Evolutionary conservation across 192 early-diverging fungal species (phyloP).

Genomic region (Cladochytrium replicatum): DNA sequence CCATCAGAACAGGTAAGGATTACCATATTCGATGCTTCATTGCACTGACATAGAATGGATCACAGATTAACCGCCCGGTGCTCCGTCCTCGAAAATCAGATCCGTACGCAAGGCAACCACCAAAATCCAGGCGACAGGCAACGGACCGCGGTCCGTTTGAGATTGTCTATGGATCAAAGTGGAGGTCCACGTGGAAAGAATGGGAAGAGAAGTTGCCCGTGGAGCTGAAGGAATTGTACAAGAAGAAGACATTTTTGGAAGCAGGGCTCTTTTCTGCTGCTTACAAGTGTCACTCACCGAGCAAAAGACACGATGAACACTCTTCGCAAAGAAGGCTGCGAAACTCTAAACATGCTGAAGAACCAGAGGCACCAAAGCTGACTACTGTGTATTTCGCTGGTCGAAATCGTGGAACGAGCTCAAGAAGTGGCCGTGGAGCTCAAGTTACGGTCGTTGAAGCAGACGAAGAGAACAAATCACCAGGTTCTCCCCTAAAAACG

Average conservation of each 20-base stretch:
- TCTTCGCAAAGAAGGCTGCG: background rate
- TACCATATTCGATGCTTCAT: too few relatives aligned
- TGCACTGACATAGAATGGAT: too few relatives aligned
- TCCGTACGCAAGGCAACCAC: too few relatives aligned
- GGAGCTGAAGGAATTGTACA: conserved; percentile 24
- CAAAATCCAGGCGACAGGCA: too few relatives aligned
- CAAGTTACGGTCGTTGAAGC: background rate
- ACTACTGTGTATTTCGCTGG: background rate
- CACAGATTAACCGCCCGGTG: too few relatives aligned
- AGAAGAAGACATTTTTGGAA: conserved; percentile 35
- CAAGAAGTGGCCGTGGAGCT: background rate
- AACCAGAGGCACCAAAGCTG: background rate
- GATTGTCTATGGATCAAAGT: too few relatives aligned
- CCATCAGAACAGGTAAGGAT: too few relatives aligned
- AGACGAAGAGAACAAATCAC: conserved; percentile 1
- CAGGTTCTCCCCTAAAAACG: too few relatives aligned
- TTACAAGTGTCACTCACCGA: conserved; percentile 10
- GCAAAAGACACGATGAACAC: too few relatives aligned
- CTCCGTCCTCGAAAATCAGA: too few relatives aligned
- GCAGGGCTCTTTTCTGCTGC: conserved; percentile 42
- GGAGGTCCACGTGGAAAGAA: conserved; percentile 1
- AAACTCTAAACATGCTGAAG: conserved; percentile 2
- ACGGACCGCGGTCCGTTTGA: too few relatives aligned
- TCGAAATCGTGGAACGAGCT: background rate
- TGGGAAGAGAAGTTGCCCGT: conserved; percentile 1